Evolutionary conservation across 495 filamentous ascomycete species (phyloP).

Genomic region (Zalerion maritima): DNA sequence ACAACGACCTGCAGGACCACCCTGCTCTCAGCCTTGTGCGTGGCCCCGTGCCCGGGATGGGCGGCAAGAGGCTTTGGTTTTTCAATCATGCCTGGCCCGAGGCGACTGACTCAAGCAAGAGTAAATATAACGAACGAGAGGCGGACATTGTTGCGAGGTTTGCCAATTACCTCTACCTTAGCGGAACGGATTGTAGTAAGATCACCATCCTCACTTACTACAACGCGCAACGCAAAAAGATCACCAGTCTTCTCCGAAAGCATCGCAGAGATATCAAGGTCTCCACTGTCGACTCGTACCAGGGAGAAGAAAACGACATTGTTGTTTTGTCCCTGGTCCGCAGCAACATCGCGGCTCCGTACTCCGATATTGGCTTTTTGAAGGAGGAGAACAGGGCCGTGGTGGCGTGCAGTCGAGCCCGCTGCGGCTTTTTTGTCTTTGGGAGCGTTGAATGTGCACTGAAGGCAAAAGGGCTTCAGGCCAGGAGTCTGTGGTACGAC

Average conservation of each 20-base stretch:
- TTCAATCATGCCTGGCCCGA: conserved; percentile 63
- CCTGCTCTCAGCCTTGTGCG: conserved; percentile 40
- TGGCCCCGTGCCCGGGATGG: conserved; percentile 66
- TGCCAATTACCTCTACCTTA: conserved; percentile 54
- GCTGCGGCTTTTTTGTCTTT: conserved; percentile 73
- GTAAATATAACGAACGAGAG: conserved; percentile 58
- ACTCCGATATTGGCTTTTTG: conserved; percentile 51
- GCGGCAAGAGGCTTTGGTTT: conserved; percentile 48
- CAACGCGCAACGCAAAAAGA: conserved; percentile 61
- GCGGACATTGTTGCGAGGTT: conserved; percentile 66
- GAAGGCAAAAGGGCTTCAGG: conserved; percentile 14
- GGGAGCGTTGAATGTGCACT: conserved; percentile 51
- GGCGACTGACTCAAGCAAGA: conserved; percentile 45
- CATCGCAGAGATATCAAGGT: conserved; percentile 46
- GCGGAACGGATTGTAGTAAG: conserved; percentile 38
- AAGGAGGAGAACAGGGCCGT: conserved; percentile 65
- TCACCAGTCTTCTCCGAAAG: conserved; percentile 37
- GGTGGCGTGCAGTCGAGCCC: conserved; percentile 81
- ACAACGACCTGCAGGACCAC: conserved; percentile 57
- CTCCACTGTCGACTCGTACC: conserved; percentile 80
- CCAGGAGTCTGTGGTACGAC: conserved; percentile 24
- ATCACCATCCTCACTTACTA: conserved; percentile 91
- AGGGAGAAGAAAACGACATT: conserved; percentile 88
- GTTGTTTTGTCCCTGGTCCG: conserved; percentile 74
- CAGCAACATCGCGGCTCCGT: conserved; percentile 37